A percentile compares a stretch with the other conserved stretches of the same genome.
Evolutionary conservation across 2,329 filamentous ascomycete species (phyloP).

Genomic region (Dendryphion nanum): DNA sequence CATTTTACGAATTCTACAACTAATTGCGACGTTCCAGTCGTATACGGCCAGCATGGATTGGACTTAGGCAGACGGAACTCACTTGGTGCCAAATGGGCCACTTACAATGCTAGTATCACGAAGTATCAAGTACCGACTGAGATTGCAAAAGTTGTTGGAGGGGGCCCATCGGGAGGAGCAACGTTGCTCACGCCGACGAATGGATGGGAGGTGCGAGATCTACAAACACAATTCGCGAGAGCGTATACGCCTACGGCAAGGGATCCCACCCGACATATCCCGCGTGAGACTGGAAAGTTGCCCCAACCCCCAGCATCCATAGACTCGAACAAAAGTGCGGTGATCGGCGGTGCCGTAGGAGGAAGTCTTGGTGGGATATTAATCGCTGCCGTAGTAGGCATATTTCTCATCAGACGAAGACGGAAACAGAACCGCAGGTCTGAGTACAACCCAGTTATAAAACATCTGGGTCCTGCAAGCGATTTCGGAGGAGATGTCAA

Average conservation of each 20-base stretch:
- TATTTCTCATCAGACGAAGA: not conserved
- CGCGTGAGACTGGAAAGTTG: not conserved
- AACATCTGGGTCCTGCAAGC: not conserved
- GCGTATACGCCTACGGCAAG: slow-evolving; percentile 37
- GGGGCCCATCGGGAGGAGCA: slow-evolving; percentile 47
- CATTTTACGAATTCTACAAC: slow-evolving; percentile 46
- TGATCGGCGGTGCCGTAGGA: slow-evolving; percentile 8
- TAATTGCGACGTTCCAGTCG: slow-evolving; percentile 47
- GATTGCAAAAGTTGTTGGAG: slow-evolving; percentile 45
- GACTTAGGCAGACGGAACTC: slow-evolving; percentile 42
- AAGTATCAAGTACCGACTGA: slow-evolving; percentile 52
- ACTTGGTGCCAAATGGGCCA: slow-evolving; percentile 42
- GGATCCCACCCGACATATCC: slow-evolving; percentile 5
- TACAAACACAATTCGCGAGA: slow-evolving; percentile 52
- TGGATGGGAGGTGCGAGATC: slow-evolving; percentile 48
- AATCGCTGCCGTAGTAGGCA: not conserved
- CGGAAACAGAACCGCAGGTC: not conserved
- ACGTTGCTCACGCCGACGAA: slow-evolving; percentile 49
- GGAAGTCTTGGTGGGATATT: slow-evolving; percentile 5
- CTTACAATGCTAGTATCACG: slow-evolving; percentile 48
- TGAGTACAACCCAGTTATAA: not conserved
- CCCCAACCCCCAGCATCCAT: not conserved
- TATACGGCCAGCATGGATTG: slow-evolving; percentile 55
- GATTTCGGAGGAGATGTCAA: not conserved
- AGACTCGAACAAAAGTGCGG: slow-evolving; percentile 1